Evolutionary conservation across 2,329 filamentous ascomycete species (phyloP).

Genomic region (Zymoseptoria brevis): DNA sequence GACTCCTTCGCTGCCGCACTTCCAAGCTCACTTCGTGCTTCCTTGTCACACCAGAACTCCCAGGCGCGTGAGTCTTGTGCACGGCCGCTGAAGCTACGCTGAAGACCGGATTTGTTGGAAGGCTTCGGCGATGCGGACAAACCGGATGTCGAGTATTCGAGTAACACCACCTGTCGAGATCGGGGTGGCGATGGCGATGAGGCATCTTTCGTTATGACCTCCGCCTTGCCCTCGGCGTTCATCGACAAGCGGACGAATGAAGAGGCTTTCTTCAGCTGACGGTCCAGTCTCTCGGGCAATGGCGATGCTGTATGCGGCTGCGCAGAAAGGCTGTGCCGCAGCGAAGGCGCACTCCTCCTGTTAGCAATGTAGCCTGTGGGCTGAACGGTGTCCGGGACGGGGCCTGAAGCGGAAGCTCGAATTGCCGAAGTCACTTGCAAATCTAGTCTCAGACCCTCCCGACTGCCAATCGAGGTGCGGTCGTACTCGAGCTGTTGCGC

Average conservation of each 20-base stretch:
- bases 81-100: slow-evolving; percentile 53
- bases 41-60: slow-evolving; percentile 83
- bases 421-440: background rate
- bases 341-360: slow-evolving; percentile 37
- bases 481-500: background rate
- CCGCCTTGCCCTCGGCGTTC: slow-evolving; percentile 84
- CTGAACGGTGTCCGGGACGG: background rate
- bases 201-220: slow-evolving; percentile 63
- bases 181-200: slow-evolving; percentile 60
- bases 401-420: background rate
- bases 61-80: slow-evolving; percentile 83
- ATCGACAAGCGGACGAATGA: slow-evolving; percentile 68
- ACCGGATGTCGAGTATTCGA: slow-evolving; percentile 35
- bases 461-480: background rate
- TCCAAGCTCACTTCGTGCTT: slow-evolving; percentile 68
- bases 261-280: slow-evolving; percentile 23
- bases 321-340: slow-evolving; percentile 12
- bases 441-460: background rate
- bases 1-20: slow-evolving; percentile 74
- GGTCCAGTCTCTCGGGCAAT: slow-evolving; percentile 1
- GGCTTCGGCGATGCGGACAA: background rate
- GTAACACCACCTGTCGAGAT: slow-evolving; percentile 11
- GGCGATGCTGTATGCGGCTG: background rate
- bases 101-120: slow-evolving; percentile 19
- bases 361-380: slow-evolving; percentile 37